Conservation (phyloP, 192 early-diverging fungal genomes). For the Backusella circina region DNA sequence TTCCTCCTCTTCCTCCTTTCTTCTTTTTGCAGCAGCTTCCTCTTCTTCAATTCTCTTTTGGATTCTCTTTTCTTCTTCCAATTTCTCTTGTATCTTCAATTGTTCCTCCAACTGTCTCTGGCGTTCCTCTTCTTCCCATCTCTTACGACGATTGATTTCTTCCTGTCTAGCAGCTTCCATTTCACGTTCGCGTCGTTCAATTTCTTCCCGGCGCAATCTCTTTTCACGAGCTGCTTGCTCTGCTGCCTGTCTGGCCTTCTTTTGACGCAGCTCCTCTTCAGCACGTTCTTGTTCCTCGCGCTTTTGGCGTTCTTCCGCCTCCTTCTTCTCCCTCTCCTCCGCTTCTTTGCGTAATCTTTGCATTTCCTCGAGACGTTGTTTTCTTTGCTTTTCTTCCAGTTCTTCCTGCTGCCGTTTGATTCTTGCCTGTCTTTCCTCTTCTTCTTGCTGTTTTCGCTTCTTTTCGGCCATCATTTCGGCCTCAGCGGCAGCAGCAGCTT, state of each 20-base stretch:
- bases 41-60: slow-evolving; percentile 10
- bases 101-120: slow-evolving; percentile 11
- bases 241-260: slow-evolving; percentile 30
- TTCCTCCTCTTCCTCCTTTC: slow-evolving; percentile 4
- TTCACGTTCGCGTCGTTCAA: slow-evolving; percentile 21
- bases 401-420: slow-evolving; percentile 14
- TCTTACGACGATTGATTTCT: slow-evolving; percentile 8
- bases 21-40: background rate
- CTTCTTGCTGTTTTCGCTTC: slow-evolving; percentile 33
- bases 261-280: slow-evolving; percentile 31
- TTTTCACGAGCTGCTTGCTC: slow-evolving; percentile 28
- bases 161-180: slow-evolving; percentile 16
- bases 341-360: slow-evolving; percentile 3
- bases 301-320: slow-evolving; percentile 35
- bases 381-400: slow-evolving; percentile 12
- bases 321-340: slow-evolving; percentile 11
- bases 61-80: slow-evolving; percentile 4
- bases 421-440: slow-evolving; percentile 15
- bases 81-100: background rate
- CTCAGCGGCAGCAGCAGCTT: slow-evolving; percentile 24
- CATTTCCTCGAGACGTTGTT: slow-evolving; percentile 7
- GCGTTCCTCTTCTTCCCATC: slow-evolving; percentile 19
- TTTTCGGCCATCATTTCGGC: slow-evolving; percentile 34
- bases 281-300: slow-evolving; percentile 32
- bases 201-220: slow-evolving; percentile 10